Base-by-base conservation (phyloP, 1,284 basidiomycete species). In the Naganishia cerealis region DNA sequence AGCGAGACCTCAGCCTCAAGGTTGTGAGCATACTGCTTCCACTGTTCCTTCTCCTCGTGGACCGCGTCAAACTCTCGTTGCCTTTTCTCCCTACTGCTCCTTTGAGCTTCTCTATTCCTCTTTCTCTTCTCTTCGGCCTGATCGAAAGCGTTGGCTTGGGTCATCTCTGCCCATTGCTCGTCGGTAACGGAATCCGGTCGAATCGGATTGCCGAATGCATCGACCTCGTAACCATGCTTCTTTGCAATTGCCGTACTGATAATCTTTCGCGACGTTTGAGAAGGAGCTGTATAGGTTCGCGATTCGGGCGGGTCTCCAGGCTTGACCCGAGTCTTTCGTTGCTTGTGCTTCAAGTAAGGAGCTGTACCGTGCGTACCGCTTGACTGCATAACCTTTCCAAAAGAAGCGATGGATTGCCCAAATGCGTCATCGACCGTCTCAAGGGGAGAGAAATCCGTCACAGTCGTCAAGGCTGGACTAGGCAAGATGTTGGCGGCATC, bases 191-290 rank as follows among this genome's bases (percentile, higher is more conserved):
- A 39, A 18, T 63, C 61, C 13, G 61, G 61, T 42, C 61, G 33
- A 21, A 63, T 52, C 24, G 61, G 61, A 21, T 63, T 63, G 9
- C 61, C 61, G 21, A 63, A 16, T 16, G 61, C 61, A 40, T 63
- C 61, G n/a, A 63, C 53, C 18, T 50, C 24, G 48, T 53, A 53
- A 24, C 61, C 61, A 26, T 63, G 48, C 50, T 63, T 63, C 26
- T 63, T 63, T n/a, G 61, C 61, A 18, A 63, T 63, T 8, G 61
- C 61, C 15, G 61, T 53, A 26, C 61, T 63, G 50, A 63, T 63
- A 33, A 39, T 52, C 38, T 63, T 63, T 52, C 61, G 61, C 21
- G 61, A 63, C 15, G 61, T 63, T 33, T 63, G 61, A 1, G 61
- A 63, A 15, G 61, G 61, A 39, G 61, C 61, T 2, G 61, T 63